A percentile compares a stretch with the other conserved stretches of the same genome.
phyloP scores from a whole-genome alignment of 176 grass and related monocot species.

The Luzula sylvatica region DNA sequence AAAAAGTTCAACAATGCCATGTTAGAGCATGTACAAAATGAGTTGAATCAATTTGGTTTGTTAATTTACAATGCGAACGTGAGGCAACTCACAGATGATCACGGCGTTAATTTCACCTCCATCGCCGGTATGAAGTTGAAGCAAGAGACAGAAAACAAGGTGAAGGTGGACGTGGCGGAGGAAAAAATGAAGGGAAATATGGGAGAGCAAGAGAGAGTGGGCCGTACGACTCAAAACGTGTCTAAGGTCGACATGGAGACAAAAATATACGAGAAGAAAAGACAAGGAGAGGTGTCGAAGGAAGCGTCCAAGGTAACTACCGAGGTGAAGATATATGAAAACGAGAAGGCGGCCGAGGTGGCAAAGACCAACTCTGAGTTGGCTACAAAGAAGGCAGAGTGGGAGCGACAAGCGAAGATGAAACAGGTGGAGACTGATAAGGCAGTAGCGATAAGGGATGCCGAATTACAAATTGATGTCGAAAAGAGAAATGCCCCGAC shows the following conservation, averaged over 20 bases:
- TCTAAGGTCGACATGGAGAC: slow-evolving; percentile 35
- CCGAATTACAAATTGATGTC: slow-evolving; percentile 45
- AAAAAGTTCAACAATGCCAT: too few species aligned
- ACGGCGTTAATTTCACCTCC: too few species aligned
- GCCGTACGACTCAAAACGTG: slow-evolving; percentile 27
- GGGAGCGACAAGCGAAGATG: slow-evolving; percentile 18
- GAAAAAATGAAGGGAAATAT: slow-evolving; percentile 36
- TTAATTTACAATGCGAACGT: too few species aligned
- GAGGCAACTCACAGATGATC: too few species aligned
- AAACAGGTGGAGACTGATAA: slow-evolving; percentile 30
- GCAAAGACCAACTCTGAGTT: slow-evolving; percentile 33
- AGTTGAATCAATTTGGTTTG: too few species aligned
- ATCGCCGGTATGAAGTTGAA: slow-evolving; percentile 75
- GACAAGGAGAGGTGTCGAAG: slow-evolving; percentile 27
- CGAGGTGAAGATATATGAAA: slow-evolving; percentile 30
- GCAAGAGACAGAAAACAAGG: slow-evolving; percentile 67
- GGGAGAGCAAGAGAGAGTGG: slow-evolving; percentile 23
- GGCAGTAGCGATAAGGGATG: slow-evolving; percentile 32
- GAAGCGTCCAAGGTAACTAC: slow-evolving; percentile 20
- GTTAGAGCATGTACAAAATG: too few species aligned
- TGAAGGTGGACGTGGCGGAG: slow-evolving; percentile 49
- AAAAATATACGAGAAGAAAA: slow-evolving; percentile 27
- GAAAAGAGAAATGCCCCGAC: slow-evolving; percentile 29
- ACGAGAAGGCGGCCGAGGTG: slow-evolving; percentile 28
- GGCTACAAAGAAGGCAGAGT: slow-evolving; percentile 28